Evolutionary conservation across 2,329 filamentous ascomycete genomes (phyloP), one percentile per base, ranked within the genome.

Genomic region (Didymella keratinophila): DNA sequence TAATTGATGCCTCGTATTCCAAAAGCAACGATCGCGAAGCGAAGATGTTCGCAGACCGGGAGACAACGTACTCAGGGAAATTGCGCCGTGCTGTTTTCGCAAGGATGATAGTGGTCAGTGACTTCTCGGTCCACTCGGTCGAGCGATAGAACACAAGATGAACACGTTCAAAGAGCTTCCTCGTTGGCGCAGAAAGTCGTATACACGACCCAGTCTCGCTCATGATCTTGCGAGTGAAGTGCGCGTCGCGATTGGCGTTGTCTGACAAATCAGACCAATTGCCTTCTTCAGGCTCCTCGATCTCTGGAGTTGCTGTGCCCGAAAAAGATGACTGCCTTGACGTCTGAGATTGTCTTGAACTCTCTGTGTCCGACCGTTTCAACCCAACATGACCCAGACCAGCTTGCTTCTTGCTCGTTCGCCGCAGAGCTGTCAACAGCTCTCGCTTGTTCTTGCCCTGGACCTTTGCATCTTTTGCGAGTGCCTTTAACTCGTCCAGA

Each of bases 121-220:
- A 97, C 75, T 97, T 98, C 69, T 98, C 94, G 0, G 93, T 96
- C 95, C 95, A 99, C 74, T 97, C 91, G 0, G 92, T 96, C 10
- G 93, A 97, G 58, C 94, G 86, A 76, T 98, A 98, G 75, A 97
- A 99, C 27, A 99, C 93, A 2, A 99, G 80, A 78, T 98, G 95
- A 0, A 98, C 93, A 25, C 95, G 87, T 75, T 97, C 93, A 69
- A 99, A 99, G 0, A 99, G 84, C 69, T 88, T 92, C 62, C 93
- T 85, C 0, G 89, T 84, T 0, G 85, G 78, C 0, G 89, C 78
- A 0, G 92, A 92, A 12, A 99, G 84, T 36, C 94, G 85, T 60
- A 98, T 89, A 64, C 93, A 97, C 14, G 92, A 87, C 0, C 95
- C 95, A 0, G 91, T 90, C 56, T 88, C 87, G 28, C 84, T 83